Base-by-base conservation (phyloP, 2,329 filamentous ascomycete genomes). In the Pseudodiploospora longispora region DNA sequence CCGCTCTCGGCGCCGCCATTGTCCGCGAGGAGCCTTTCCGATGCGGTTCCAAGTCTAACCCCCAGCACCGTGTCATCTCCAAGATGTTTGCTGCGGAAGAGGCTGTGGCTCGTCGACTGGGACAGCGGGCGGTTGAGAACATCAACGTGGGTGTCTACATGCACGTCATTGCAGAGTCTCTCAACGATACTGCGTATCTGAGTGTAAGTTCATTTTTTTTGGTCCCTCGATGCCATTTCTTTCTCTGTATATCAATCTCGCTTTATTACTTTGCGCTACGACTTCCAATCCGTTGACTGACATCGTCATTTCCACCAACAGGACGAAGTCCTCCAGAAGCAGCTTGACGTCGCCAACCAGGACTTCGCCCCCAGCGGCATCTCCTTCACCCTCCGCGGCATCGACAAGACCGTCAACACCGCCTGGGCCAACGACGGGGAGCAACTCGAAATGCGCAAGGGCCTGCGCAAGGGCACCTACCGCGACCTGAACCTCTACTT, bases 401-500 rank as follows among this genome's bases (percentile, higher is more conserved):
- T 59, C 34, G 63, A 66, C 45, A 65, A 59, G 50, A 70, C 69
- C 33, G 52, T 72, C 54, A 71, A 75, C 59, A 39, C 54, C 27
- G 57, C 54, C 46, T 76, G 71, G 71, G 65, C 68, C 27, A 67
- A 62, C 36, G 38, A 66, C 50, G 45, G 46, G 27, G 49, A 55
- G 41, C 63, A 70, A 52, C 50, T 61, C 31, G 54, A 51, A 30
- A 72, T 72, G 68, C 39, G 43, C 36, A 7, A 19, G 6, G 6
- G 29, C 10, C 32, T 72, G 36, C 65, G 66, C 48, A 63, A 66
- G 56, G 65, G 64, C 43, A 57, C 47, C 40, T 67, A 67, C 51
- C 35, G 52, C 3, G 59, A 66, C 45, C 62, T 73, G 30, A 73
- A 73, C 59, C 28, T 73, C 35, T 72, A 71, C 61, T 68, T 71